Percentiles rank a stretch among this genome's conserved stretches.
Evolutionary conservation across 2,329 filamentous ascomycete genomes (phyloP).

Genomic region (Ophiostoma angusticollis): DNA sequence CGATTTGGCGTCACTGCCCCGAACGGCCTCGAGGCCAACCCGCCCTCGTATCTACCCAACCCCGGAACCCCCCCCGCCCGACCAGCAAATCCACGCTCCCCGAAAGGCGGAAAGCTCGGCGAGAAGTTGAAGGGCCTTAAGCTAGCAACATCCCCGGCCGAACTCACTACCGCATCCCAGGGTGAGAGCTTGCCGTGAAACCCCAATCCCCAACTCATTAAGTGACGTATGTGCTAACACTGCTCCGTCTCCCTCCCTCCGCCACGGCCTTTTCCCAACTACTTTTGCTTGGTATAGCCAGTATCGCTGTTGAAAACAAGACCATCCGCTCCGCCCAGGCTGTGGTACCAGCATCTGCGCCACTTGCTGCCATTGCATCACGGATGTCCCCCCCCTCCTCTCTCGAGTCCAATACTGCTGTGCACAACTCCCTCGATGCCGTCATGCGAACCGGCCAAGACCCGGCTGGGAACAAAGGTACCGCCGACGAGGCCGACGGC

Average conservation of each 20-base stretch:
- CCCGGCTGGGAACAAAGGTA: neutral
- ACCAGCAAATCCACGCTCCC: constrained; percentile 44
- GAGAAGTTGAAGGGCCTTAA: constrained; percentile 73
- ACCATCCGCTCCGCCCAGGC: neutral
- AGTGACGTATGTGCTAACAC: too few relatives aligned
- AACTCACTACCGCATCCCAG: constrained; percentile 40
- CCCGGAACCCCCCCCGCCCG: constrained; percentile 25
- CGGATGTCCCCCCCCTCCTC: neutral
- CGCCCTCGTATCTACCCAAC: constrained; percentile 10
- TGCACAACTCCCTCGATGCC: constrained; percentile 24
- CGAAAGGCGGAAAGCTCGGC: constrained; percentile 54
- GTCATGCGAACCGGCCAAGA: constrained; percentile 23
- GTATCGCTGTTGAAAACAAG: too few relatives aligned
- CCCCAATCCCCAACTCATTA: too few relatives aligned
- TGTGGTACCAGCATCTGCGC: too few relatives aligned
- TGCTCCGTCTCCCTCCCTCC: too few relatives aligned
- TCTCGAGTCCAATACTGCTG: neutral
- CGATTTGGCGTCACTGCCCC: constrained; percentile 54
- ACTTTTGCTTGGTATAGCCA: too few relatives aligned
- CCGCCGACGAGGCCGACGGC: constrained; percentile 30
- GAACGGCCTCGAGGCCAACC: constrained; percentile 12
- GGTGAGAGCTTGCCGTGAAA: constrained; percentile 28
- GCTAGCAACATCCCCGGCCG: constrained; percentile 58
- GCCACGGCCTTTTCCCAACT: too few relatives aligned
- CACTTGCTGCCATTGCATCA: neutral